Percentiles rank a stretch among this genome's conserved stretches.
Evolutionary conservation across 768 basidiomycete species (phyloP).

Genomic region (Termitomyces sp.): DNA sequence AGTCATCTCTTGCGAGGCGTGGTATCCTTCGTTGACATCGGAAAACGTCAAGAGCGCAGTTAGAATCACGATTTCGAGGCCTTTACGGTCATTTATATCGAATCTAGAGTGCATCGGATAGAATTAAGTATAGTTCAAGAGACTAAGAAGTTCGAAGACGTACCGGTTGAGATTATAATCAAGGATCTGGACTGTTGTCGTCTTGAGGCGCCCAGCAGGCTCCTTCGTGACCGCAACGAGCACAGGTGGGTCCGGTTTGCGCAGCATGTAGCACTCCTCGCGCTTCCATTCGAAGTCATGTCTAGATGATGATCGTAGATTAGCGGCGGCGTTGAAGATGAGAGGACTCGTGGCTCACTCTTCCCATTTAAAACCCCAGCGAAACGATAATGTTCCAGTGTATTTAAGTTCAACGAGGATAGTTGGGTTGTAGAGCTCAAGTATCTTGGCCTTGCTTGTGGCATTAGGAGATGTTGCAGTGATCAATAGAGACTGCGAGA

Average conservation of each 20-base stretch:
- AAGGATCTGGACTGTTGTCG: constrained; percentile 67
- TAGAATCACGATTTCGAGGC: constrained; percentile 78
- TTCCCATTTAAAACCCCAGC: constrained; percentile 83
- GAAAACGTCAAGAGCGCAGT: constrained; percentile 76
- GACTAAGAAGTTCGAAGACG: constrained; percentile 6
- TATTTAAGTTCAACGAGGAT: constrained; percentile 66
- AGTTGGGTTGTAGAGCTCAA: constrained; percentile 76
- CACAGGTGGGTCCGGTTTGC: constrained; percentile 86
- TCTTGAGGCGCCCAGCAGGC: constrained; percentile 59
- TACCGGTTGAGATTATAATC: constrained; percentile 85
- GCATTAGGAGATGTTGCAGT: constrained; percentile 62
- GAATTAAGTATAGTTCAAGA: not conserved
- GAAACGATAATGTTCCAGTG: constrained; percentile 69
- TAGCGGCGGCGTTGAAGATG: not conserved
- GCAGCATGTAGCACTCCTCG: constrained; percentile 77
- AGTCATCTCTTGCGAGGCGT: constrained; percentile 24
- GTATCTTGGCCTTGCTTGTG: constrained; percentile 66
- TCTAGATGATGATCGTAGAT: constrained; percentile 31
- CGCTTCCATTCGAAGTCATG: constrained; percentile 86
- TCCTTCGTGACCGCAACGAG: constrained; percentile 82
- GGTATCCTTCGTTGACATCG: constrained; percentile 59
- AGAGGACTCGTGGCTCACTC: constrained; percentile 44
- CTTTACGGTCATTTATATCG: constrained; percentile 82
- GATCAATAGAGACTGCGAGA: constrained; percentile 67
- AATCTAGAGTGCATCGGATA: constrained; percentile 43